Conservation (phyloP, 345 rosid genomes). For the Eucalyptus shirleyi region DNA sequence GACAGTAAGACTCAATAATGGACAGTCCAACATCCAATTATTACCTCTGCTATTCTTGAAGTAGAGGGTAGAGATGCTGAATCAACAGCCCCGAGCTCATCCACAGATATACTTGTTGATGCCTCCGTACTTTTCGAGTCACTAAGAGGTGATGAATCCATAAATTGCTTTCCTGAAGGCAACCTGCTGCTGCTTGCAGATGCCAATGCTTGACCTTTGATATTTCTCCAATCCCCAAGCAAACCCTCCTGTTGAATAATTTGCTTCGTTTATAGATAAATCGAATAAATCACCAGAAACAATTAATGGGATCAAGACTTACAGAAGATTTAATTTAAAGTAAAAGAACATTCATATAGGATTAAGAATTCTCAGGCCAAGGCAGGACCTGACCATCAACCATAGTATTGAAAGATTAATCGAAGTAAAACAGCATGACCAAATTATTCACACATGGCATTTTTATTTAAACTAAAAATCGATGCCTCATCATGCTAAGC, state of each 20-base stretch:
- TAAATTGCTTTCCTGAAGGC: conserved; percentile 49
- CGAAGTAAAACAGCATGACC: background rate
- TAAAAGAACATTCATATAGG: background rate
- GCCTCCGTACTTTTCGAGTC: conserved; percentile 75
- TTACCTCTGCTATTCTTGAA: conserved; percentile 76
- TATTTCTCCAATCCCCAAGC: conserved; percentile 66
- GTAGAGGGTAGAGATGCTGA: conserved; percentile 62
- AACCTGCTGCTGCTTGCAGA: conserved; percentile 69
- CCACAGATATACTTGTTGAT: conserved; percentile 44
- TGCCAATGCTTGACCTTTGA: conserved; percentile 54
- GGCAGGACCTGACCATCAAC: background rate
- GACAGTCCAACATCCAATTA: background rate
- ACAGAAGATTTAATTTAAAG: background rate
- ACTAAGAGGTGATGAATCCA: conserved; percentile 41
- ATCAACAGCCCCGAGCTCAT: conserved; percentile 57
- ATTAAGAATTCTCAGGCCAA: background rate
- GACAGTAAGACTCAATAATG: background rate
- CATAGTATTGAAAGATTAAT: background rate
- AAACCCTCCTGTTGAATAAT: conserved; percentile 40
- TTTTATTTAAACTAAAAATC: background rate
- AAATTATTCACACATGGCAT: background rate
- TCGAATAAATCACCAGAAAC: background rate
- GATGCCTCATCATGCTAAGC: background rate
- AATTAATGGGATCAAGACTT: background rate
- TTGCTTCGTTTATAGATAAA: background rate